Evolutionary conservation across 106 monocot genomes (phyloP).

Genomic region (Xerophyta viscosa): DNA sequence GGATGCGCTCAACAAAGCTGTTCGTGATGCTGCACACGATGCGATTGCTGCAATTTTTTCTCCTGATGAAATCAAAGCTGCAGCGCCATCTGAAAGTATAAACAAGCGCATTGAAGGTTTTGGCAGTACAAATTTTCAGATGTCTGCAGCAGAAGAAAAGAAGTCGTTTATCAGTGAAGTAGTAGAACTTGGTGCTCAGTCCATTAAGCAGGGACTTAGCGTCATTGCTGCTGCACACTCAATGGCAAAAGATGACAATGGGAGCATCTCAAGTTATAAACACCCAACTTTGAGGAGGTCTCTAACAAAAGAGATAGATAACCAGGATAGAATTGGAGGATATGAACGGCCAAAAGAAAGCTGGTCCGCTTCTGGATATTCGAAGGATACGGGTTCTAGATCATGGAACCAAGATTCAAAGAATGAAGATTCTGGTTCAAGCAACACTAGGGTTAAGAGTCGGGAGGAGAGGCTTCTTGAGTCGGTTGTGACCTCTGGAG

Average conservation of each 20-base stretch:
- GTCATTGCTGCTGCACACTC: constrained; percentile 67
- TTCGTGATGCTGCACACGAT: constrained; percentile 90
- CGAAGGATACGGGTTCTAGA: constrained; percentile 34
- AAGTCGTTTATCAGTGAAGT: constrained; percentile 96
- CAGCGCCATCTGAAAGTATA: constrained; percentile 33
- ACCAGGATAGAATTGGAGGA: constrained; percentile 39
- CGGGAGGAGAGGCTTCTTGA: constrained; percentile 92
- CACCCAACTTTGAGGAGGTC: constrained; percentile 81
- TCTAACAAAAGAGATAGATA: constrained; percentile 65
- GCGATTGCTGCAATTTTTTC: constrained; percentile 70
- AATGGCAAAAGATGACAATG: constrained; percentile 61
- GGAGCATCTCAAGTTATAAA: constrained; percentile 36
- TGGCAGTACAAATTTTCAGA: constrained; percentile 86
- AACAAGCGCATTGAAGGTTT: constrained; percentile 92
- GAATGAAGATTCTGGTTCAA: constrained; percentile 34
- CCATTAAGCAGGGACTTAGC: constrained; percentile 72
- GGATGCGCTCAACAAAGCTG: constrained; percentile 89
- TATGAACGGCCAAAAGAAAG: constrained; percentile 32
- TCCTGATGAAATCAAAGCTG: constrained; percentile 51
- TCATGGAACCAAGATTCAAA: constrained; percentile 49
- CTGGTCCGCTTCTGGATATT: constrained; percentile 27
- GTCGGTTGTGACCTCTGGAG: constrained; percentile 84
- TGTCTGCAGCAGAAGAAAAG: constrained; percentile 63
- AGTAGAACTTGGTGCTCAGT: constrained; percentile 73
- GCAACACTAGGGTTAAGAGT: constrained; percentile 39